These are phyloP conservation scores for Solanum stenotomum DNA, from an alignment of 257 asterid genomes.

Conservation along the genomic window DNA sequence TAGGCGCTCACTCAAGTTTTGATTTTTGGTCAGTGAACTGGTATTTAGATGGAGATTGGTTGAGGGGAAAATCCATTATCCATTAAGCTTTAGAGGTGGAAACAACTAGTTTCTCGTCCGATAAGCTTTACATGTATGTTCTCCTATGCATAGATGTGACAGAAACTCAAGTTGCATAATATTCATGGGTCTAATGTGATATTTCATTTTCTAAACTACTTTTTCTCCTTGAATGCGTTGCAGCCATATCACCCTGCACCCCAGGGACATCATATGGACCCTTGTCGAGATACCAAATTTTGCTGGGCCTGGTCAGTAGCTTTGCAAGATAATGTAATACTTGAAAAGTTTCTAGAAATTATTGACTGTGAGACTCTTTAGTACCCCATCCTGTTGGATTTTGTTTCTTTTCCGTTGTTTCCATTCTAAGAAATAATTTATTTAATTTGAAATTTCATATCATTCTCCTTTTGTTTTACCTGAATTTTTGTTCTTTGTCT, in stretches of 20 bases:
- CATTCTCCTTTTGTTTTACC: not conserved
- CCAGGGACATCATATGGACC: not conserved
- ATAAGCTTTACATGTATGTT: not conserved
- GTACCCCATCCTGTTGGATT: not conserved
- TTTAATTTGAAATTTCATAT: not conserved
- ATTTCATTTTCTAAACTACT: not conserved
- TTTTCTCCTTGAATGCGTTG: not conserved
- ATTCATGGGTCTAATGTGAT: not conserved
- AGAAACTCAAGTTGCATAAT: not conserved
- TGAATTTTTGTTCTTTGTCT: not conserved
- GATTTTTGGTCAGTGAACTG: not conserved
- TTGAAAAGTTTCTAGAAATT: not conserved
- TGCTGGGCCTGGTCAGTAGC: not conserved
- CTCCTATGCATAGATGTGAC: not conserved
- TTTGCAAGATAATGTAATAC: not conserved
- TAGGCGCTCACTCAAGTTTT: not conserved
- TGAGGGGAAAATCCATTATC: not conserved
- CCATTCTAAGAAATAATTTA: not conserved
- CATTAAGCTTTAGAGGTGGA: not conserved
- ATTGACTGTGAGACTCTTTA: not conserved
- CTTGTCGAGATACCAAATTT: not conserved
- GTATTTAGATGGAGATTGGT: not conserved
- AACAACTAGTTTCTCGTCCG: not conserved
- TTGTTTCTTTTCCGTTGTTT: not conserved
- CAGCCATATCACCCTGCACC: not conserved